phyloP scores from a whole-genome alignment of 75 land plant species.

The Pinus tabuliformis region DNA sequence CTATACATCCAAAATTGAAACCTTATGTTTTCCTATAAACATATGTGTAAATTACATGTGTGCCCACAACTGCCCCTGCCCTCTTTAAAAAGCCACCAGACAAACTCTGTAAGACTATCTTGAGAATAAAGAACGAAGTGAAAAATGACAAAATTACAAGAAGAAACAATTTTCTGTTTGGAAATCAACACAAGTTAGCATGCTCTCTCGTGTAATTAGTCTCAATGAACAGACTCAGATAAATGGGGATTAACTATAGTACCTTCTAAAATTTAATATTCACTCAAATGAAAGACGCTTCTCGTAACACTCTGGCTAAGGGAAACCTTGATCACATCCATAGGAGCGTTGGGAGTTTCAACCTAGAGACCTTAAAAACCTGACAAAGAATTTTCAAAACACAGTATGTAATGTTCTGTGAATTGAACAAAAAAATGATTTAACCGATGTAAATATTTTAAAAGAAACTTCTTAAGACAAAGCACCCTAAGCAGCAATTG shows the following conservation, averaged over 20 bases:
- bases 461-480: background rate
- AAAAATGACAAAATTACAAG: no score
- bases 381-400: slow-evolving; percentile 1
- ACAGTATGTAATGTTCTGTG: background rate
- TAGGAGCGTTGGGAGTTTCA: no score
- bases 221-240: background rate
- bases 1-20: no score
- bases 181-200: background rate
- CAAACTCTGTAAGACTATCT: background rate
- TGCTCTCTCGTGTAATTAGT: background rate
- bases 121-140: background rate
- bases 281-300: background rate
- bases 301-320: background rate
- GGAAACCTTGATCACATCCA: background rate
- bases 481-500: background rate
- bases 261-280: background rate
- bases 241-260: background rate
- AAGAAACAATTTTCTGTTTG: background rate
- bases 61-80: no score
- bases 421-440: background rate
- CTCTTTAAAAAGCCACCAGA: background rate
- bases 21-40: no score
- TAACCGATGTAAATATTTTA: background rate
- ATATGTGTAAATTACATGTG: no score
- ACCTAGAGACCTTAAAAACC: background rate